These are phyloP conservation scores for Linum lewisii DNA, from an alignment of 345 rosid species.

Conservation along the genomic window DNA sequence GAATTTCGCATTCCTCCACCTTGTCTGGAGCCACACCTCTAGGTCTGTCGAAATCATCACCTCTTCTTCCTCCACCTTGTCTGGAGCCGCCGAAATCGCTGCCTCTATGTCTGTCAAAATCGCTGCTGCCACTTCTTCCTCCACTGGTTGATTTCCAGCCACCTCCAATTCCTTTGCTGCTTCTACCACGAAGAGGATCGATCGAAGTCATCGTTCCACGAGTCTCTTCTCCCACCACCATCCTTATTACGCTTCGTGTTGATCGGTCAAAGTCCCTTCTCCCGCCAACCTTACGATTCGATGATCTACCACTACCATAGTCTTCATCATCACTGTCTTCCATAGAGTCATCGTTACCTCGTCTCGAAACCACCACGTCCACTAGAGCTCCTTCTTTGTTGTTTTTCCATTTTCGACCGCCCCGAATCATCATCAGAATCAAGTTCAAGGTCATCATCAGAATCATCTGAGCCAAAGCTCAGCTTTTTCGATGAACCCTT, in stretches of 20 bases:
- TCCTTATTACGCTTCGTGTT: neutral
- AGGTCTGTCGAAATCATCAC: too few relatives aligned
- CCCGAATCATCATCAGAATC: slow-evolving; percentile 36
- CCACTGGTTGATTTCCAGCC: slow-evolving; percentile 12
- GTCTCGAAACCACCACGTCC: slow-evolving; percentile 25
- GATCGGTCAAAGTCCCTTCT: slow-evolving; percentile 25
- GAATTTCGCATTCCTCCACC: slow-evolving; percentile 12
- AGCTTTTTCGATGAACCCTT: slow-evolving; percentile 30
- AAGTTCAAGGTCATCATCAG: slow-evolving; percentile 26
- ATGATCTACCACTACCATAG: slow-evolving; percentile 19
- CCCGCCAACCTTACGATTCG: slow-evolving; percentile 24
- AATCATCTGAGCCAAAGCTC: slow-evolving; percentile 68
- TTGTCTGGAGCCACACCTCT: slow-evolving; percentile 4
- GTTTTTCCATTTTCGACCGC: slow-evolving; percentile 21
- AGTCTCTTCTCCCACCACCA: neutral
- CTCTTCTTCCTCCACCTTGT: slow-evolving; percentile 7
- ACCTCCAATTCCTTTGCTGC: slow-evolving; percentile 17
- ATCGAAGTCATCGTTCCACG: slow-evolving; percentile 1
- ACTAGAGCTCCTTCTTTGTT: slow-evolving; percentile 16
- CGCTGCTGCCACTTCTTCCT: neutral
- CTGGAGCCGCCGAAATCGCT: slow-evolving; percentile 8
- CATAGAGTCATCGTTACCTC: slow-evolving; percentile 21
- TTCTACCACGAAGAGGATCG: slow-evolving; percentile 12
- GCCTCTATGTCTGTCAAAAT: too few relatives aligned
- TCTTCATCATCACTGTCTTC: slow-evolving; percentile 16